Base-by-base conservation (phyloP, 305 asterid genomes). In the Plantago lanceolata region DNA sequence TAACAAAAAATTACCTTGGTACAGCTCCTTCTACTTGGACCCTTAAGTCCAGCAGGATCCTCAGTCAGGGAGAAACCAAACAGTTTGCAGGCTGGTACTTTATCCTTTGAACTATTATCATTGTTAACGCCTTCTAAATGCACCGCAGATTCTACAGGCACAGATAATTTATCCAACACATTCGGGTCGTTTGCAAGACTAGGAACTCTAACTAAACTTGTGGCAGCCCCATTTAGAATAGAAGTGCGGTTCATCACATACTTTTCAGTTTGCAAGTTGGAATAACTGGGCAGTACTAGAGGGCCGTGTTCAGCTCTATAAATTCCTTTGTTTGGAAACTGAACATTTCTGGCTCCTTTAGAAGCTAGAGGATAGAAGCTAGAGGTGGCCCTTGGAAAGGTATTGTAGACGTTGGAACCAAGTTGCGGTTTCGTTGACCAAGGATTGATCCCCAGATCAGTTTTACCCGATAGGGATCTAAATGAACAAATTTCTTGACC, bases 401-500 rank as follows among this genome's bases (percentile, higher is more conserved):
- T 18, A 48, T 77, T 64, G 73, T 76, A 73, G 73, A 77, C 61
- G 64, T 69, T 80, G 80, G 74, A 61, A 66, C 79, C 79, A 20
- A 69, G 60, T 71, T 82, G 84, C 28, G 87, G 87, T 64, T 78
- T 85, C 15, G 16, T 40, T 40, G 85, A 79, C 95, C 92, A 87
- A 40, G 79, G 68, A 62, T 85, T 83, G 37, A 74, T 72, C 64
- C 68, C 72, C 26, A 74, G 62, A 71, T 82, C 87, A 53, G 26
- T 71, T 80, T 85, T 87, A 70, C 89, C 86, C 33, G 84, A 71
- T 64, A 89, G 81, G 57, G 94, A 83, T 75, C 86, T 86, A 78
- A 84, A 71, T 26, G 95, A 86, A 80, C 93, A 88, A 83, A 94
- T 90, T 94, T 94, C 97, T 94, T 94, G 99, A 94, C 99, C 99